Conservation (phyloP, 2,329 filamentous ascomycete genomes). For the Lasiodiplodia hormozganensis region DNA sequence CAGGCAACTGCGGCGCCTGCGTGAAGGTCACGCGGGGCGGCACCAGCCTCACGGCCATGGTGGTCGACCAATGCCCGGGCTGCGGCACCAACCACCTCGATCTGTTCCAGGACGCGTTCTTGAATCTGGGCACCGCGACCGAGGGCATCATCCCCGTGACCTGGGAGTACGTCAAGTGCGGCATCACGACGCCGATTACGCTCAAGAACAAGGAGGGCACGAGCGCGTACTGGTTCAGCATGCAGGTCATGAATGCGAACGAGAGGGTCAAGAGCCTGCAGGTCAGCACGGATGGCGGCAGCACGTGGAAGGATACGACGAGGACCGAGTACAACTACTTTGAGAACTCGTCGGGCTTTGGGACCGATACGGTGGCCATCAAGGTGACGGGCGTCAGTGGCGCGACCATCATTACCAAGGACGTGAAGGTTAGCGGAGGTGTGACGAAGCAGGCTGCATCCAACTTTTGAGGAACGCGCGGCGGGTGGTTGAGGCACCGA, state of each 20-base stretch:
- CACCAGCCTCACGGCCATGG: slow-evolving; percentile 66
- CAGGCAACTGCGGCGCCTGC: slow-evolving; percentile 67
- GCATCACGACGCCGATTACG: slow-evolving; percentile 56
- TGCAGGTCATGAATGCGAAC: slow-evolving; percentile 71
- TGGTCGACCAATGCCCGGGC: slow-evolving; percentile 65
- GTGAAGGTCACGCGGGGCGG: slow-evolving; percentile 67
- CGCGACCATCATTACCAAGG: not conserved
- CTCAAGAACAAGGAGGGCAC: slow-evolving; percentile 63
- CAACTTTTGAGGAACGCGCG: not conserved
- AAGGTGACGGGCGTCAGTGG: slow-evolving; percentile 53
- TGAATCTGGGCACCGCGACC: slow-evolving; percentile 51
- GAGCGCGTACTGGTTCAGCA: slow-evolving; percentile 62
- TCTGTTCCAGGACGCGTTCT: slow-evolving; percentile 61
- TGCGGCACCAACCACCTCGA: slow-evolving; percentile 64
- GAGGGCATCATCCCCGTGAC: slow-evolving; percentile 58
- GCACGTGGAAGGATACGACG: slow-evolving; percentile 62
- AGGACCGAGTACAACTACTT: slow-evolving; percentile 65
- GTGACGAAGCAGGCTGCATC: not conserved
- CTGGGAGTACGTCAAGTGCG: slow-evolving; percentile 60
- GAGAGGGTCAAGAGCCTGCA: slow-evolving; percentile 63
- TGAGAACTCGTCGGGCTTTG: slow-evolving; percentile 64
- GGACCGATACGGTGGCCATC: slow-evolving; percentile 61
- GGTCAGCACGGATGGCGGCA: slow-evolving; percentile 67
- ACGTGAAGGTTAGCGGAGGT: not conserved
- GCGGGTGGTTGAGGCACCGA: too few relatives aligned